Evolutionary conservation across 805 yeast species (phyloP), one percentile per base, ranked within the genome.

Genomic region (Cyberlindnera veronae): DNA sequence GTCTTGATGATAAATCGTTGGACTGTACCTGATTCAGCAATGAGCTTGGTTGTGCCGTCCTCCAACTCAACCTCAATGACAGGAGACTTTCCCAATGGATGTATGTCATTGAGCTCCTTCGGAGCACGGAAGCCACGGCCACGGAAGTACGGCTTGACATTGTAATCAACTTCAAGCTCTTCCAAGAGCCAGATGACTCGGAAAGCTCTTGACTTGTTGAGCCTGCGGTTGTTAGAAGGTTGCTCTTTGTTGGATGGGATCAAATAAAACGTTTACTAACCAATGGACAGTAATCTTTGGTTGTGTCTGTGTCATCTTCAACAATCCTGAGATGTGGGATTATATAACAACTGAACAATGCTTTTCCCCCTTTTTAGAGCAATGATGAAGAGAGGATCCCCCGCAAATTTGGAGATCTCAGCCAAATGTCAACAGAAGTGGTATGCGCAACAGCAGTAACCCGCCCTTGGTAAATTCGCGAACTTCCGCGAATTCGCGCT

Each of bases 71-170:
- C 56, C 43, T 75, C 80, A 29, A 83, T 45, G 2, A 80, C 57
- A 1, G 90, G 90, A 1, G 78, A 64, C 51, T 77, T 78, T 0
- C 88, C 89, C 16, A 76, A 59, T 8, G 84, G 82, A 52, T 77
- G 84, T 10, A 79, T 62, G 21, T 72, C 63, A 41, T 66, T 66
- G 26, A 81, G 58, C 22, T 64, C 77, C 3, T 62, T 61, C 7
- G 76, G 77, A 2, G 79, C 78, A 30, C 75, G 61, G 59, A 66
- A 66, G 14, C 68, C 64, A 9, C 62, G 58, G 47, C 72, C 65
- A 34, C 88, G 68, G 40, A 70, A 60, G 58, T 75, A 79, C 4
- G 71, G 53, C 42, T 75, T 71, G 11, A 79, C 60, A 13, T 73
- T 75, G 52, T 78, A 83, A 20, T 72, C 73, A 6, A 81, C 56